Conservation (phyloP, 2,329 filamentous ascomycete species). For the Fusarium camptoceras region DNA sequence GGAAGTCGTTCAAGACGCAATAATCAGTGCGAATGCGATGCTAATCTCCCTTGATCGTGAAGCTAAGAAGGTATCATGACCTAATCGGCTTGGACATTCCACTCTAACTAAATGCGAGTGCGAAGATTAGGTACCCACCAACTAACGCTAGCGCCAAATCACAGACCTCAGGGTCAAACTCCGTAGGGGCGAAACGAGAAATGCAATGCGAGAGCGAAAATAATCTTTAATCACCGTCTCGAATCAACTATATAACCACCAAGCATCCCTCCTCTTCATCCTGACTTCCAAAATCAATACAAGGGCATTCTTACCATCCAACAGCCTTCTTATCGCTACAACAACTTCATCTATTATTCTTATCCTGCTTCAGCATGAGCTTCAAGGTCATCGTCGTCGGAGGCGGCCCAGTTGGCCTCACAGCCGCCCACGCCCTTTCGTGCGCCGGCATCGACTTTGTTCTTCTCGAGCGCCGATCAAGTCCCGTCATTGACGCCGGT, state of each 20-base stretch:
- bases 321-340: background rate
- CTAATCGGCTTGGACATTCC: background rate
- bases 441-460: slow-evolving; percentile 53
- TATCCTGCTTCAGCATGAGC: background rate
- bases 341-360: background rate
- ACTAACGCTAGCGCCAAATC: background rate
- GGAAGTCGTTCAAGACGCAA: too few relatives aligned
- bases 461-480: slow-evolving; percentile 51
- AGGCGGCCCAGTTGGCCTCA: slow-evolving; percentile 46
- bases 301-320: background rate
- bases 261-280: background rate
- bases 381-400: slow-evolving; percentile 46
- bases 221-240: background rate
- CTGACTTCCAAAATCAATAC: background rate
- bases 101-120: slow-evolving; percentile 16
- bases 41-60: background rate
- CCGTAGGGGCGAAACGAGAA: background rate
- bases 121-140: background rate
- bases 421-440: slow-evolving; percentile 44
- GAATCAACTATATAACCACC: background rate
- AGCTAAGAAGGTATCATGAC: background rate
- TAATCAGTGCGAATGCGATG: background rate
- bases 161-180: too few relatives aligned
- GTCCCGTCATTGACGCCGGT: slow-evolving; percentile 46
- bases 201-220: background rate